phyloP scores from a whole-genome alignment of 805 yeast genomes.

The Hanseniaspora clermontiae region DNA sequence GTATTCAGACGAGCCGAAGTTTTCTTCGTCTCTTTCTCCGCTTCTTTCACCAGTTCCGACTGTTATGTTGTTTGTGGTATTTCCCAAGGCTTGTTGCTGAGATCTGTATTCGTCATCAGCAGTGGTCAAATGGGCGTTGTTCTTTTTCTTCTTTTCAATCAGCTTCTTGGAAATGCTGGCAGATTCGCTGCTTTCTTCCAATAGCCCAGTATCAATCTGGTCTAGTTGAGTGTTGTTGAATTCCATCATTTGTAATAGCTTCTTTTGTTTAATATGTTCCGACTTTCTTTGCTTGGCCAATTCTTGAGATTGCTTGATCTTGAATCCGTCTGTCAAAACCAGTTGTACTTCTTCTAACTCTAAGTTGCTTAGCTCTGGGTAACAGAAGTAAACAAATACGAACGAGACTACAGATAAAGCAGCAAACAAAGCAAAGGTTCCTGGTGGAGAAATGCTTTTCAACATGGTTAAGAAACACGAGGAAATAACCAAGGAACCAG shows the following conservation, averaged over 20 bases:
- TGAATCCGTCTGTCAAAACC: constrained; percentile 72
- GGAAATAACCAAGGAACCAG: constrained; percentile 82
- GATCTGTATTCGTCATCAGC: constrained; percentile 10
- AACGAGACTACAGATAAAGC: constrained; percentile 63
- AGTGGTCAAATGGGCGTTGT: background rate
- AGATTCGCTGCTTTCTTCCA: constrained; percentile 9
- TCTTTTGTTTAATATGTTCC: constrained; percentile 13
- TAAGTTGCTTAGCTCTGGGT: constrained; percentile 85
- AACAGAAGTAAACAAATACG: constrained; percentile 64
- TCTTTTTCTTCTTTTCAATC: background rate
- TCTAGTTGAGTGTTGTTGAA: constrained; percentile 12
- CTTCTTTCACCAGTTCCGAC: background rate
- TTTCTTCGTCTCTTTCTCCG: background rate
- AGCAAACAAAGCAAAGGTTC: constrained; percentile 85
- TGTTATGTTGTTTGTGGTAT: background rate
- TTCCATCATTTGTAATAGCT: constrained; percentile 12
- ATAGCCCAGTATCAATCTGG: constrained; percentile 3
- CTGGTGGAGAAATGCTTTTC: constrained; percentile 84
- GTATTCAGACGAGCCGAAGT: background rate
- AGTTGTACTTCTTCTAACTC: constrained; percentile 84
- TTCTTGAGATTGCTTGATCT: constrained; percentile 51
- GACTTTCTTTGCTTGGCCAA: constrained; percentile 38
- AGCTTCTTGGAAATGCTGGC: background rate
- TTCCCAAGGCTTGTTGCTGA: constrained; percentile 5
- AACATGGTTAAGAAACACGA: constrained; percentile 90